Evolutionary conservation across 1,284 basidiomycete genomes (phyloP).

Genomic region (Trametes hirsuta): DNA sequence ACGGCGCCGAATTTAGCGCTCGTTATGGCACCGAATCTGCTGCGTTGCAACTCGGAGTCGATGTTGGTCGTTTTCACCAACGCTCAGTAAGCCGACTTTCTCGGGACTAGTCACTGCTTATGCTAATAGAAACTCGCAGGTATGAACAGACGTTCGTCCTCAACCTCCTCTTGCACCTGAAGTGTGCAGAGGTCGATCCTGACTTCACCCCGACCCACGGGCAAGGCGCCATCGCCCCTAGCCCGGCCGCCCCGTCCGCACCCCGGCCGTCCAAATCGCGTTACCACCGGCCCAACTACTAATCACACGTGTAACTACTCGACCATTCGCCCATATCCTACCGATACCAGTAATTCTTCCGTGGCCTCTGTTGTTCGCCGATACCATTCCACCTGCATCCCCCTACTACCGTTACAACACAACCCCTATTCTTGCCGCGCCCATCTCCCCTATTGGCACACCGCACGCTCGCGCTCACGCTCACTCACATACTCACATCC

Average conservation of each 20-base stretch:
- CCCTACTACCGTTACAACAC: neutral
- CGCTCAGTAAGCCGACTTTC: conserved; percentile 64
- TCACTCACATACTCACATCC: conserved; percentile 1
- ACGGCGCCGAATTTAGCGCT: conserved; percentile 77
- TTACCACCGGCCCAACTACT: conserved; percentile 46
- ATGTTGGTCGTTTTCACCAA: conserved; percentile 89
- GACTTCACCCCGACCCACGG: conserved; percentile 80
- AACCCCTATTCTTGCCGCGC: conserved; percentile 1
- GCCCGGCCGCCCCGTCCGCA: conserved; percentile 25
- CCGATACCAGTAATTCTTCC: conserved; percentile 20
- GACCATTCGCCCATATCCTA: conserved; percentile 15
- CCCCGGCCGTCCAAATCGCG: conserved; percentile 52
- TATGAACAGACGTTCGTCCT: conserved; percentile 89
- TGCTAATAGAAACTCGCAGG: conserved; percentile 42
- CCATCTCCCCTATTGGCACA: neutral
- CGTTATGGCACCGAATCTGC: conserved; percentile 87
- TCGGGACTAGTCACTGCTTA: conserved; percentile 5
- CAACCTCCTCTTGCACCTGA: conserved; percentile 79
- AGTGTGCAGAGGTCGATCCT: conserved; percentile 72
- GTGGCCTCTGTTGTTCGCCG: conserved; percentile 15
- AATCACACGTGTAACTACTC: conserved; percentile 23
- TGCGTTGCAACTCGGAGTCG: conserved; percentile 81
- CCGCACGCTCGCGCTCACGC: neutral
- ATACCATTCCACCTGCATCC: neutral
- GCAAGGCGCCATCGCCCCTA: conserved; percentile 55